Evolutionary conservation across 345 rosid species (phyloP), one percentile per base, ranked within the genome.

Genomic region (Jatropha curcas): DNA sequence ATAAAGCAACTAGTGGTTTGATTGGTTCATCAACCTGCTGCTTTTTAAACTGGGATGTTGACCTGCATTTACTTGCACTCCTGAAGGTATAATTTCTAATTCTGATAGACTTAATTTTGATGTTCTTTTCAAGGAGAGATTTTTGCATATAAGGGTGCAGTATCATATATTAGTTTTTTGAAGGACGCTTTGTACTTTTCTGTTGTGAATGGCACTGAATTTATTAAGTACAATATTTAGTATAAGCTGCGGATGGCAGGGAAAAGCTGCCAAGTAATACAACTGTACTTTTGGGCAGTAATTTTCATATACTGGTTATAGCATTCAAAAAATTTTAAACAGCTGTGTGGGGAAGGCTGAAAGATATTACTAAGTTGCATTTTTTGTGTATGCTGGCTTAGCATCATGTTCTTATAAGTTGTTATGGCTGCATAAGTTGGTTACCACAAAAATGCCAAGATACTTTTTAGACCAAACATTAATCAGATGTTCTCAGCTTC

Each of bases 11-110:
- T 20, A 80, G 86, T 72, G 77, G 82, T 75, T 86, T 92, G 74
- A 88, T 92, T 83, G 87, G 88, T 82, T 88, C 96, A 74, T 88
- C 93, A 75, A 83, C 77, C 75, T 89, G 92, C 70, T 81, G 89
- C 81, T 86, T 87, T 81, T 81, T 82, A 71, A 87, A 81, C 60
- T 79, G 88, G 82, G 99, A 93, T 71, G 74, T 85, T 71, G 98
- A 95, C 78, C 74, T 74, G 6, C 84, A 91, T 82, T 82, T 92
- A 72, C 81, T 92, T 84, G 79, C 77, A 58, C 90, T 95, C 76
- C 90, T 95, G 34, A 89, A 87, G 96, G 98, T 92, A 81, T 52
- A 46, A 28, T 28, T 39, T 65, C 27, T 33, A 27, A 1, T 24
- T 45, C 24, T 10, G 3, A 19, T 28, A 4, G 1, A 28, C 5